Base-by-base conservation (phyloP, 352 stramenopile species). In the Globisporangium lucens region DNA sequence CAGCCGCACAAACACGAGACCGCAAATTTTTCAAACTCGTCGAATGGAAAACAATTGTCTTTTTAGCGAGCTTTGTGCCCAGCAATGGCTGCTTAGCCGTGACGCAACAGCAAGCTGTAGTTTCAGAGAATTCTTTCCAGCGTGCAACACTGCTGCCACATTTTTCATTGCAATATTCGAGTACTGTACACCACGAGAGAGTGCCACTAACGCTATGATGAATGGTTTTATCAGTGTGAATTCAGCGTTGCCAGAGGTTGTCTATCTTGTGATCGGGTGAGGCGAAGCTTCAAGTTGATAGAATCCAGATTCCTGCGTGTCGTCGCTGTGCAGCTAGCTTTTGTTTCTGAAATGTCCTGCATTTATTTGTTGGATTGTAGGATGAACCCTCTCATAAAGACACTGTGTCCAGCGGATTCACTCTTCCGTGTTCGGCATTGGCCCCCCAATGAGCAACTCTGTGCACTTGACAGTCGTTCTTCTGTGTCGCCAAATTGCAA, bases 401-500 rank as follows among this genome's bases (percentile, higher is more conserved):
- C 43, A 51, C 43, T 51, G 43, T 24, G 20, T 51, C 17, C 43
- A 51, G 43, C 17, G 7, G 20, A 22, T 49, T 9, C 6, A 15
- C 17, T 49, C 6, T 51, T 51, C 43, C 43, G 43, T 51, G 43
- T 51, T 51, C 17, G 43, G 24, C 10, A 10, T 22, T 12, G 17
- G 15, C 6, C 17, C 43, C 17, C 17, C 10, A 51, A 51, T 51
- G 17, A 51, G 43, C 43, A 51, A 51, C 43, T 51, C 24, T 49
- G 1, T 20, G 5, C 5, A 49, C 15, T 51, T 51, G 43, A 12
- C 43, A 51, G 15, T 51, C 17, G 17, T 9, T 51, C 43, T 51
- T 24, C 43, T 51, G 43, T 51, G 43, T 51, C 43, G 43, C 17
- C 43, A 51, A 51, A 51, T 51, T 51, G 43, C 43, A 51, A 51